Percentiles rank a stretch among this genome's conserved stretches.
These are phyloP conservation scores for Lepiota brunneoincarnata DNA, from an alignment of 768 basidiomycete genomes.

Conservation along the genomic window DNA sequence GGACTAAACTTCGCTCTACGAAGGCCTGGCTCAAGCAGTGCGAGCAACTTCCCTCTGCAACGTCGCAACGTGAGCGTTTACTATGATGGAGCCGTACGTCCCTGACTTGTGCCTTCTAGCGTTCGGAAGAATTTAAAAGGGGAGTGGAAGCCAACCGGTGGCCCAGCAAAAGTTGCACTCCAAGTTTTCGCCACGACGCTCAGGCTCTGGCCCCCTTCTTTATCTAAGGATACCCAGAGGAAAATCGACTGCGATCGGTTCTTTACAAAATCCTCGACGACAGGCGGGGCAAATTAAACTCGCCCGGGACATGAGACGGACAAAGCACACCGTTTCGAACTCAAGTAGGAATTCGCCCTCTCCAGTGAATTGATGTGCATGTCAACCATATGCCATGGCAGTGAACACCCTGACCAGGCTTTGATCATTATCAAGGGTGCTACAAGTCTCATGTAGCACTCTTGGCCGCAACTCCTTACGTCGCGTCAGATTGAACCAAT, in stretches of 20 bases:
- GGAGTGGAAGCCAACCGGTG: slow-evolving; percentile 46
- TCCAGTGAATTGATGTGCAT: slow-evolving; percentile 52
- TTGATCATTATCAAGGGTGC: slow-evolving; percentile 35
- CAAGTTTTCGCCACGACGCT: slow-evolving; percentile 53
- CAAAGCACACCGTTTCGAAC: slow-evolving; percentile 26
- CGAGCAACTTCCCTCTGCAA: slow-evolving; percentile 35
- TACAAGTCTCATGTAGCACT: slow-evolving; percentile 18
- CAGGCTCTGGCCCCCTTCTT: slow-evolving; percentile 33
- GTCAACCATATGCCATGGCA: slow-evolving; percentile 36
- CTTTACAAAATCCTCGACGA: slow-evolving; percentile 25
- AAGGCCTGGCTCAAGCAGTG: slow-evolving; percentile 26
- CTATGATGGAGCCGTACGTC: background rate
- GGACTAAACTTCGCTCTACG: slow-evolving; percentile 8
- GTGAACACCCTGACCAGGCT: slow-evolving; percentile 18
- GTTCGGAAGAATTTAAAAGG: slow-evolving; percentile 38
- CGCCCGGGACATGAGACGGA: slow-evolving; percentile 16
- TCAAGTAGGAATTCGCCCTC: slow-evolving; percentile 41
- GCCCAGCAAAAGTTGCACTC: slow-evolving; percentile 56
- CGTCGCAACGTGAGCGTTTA: slow-evolving; percentile 29
- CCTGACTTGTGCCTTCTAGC: slow-evolving; percentile 16
- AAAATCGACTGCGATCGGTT: slow-evolving; percentile 18
- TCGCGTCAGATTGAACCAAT: slow-evolving; percentile 38
- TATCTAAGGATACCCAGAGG: slow-evolving; percentile 23
- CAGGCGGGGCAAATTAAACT: slow-evolving; percentile 21
- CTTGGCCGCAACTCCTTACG: background rate